Base-by-base conservation (phyloP, 176 grass and related monocot species). In the Raddia guianensis region DNA sequence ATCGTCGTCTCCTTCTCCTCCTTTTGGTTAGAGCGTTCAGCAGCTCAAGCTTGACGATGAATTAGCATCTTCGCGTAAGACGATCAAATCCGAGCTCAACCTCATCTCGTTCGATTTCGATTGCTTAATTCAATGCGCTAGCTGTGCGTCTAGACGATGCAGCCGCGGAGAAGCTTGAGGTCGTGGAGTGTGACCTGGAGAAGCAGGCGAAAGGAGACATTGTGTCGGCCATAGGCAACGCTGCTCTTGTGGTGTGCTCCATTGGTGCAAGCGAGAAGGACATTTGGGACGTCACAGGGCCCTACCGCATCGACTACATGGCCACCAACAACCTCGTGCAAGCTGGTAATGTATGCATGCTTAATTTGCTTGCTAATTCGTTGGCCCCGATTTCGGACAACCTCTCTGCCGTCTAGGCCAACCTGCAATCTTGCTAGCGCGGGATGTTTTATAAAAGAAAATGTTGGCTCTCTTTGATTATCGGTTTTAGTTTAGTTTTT, bases 181-280 rank as follows among this genome's bases (percentile, higher is more conserved):
- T 97, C 74, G 90, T 97, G 11, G 91, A 97, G 72, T 97, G 95
- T 63, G 92, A 97, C 80, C 72, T 97, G 74, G 92, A 97, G 89
- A 92, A 94, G 49, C 33, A 97, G 43, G 2, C 87, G 67, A 67
- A 73, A 18, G 58, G 52, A 12, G 72, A 56, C 55, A 92, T 97
- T 69, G 45, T 19, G 53, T 49, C 83, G 43, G 91, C 89, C 73
- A 87, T 97, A 14, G 95, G 85, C 61, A 78, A 85, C 64, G 90
- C 92, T 14, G 75, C 85, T 0, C 5, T 94, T 46, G 85, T 97
- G 73, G 85, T 89, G 80, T 97, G 95, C 82, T 92, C 91, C 90
- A 97, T 97, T 73, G 92, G 92, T 40, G 95, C 95, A 20, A 94
- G 95, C 1, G 91, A 94, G 83, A 97, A 97, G 65, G 95, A 97